Evolutionary conservation across 2,329 filamentous ascomycete genomes (phyloP).

Genomic region (Ascosphaera apis): DNA sequence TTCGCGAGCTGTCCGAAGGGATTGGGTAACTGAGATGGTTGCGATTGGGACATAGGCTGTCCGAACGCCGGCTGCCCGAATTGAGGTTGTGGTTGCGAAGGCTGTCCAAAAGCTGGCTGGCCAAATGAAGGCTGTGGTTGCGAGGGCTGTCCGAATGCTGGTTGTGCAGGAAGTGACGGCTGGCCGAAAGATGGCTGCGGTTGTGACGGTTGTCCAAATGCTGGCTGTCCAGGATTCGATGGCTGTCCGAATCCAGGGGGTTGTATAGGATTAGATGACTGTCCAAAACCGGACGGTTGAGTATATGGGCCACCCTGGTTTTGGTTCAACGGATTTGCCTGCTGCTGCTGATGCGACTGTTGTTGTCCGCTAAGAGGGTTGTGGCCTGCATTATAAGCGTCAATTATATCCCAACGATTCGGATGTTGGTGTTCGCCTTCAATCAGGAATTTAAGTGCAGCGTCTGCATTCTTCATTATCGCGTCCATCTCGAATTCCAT

Average conservation of each 20-base stretch:
- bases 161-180: constrained; percentile 17
- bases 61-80: too few species aligned
- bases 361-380: constrained; percentile 4
- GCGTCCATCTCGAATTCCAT: constrained; percentile 48
- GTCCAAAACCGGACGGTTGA: constrained; percentile 16
- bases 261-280: constrained; percentile 9
- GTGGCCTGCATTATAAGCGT: constrained; percentile 10
- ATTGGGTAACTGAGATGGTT: too few species aligned
- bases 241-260: constrained; percentile 15
- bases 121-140: constrained; percentile 9
- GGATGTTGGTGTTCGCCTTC: constrained; percentile 47
- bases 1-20: too few species aligned
- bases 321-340: constrained; percentile 1
- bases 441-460: constrained; percentile 47
- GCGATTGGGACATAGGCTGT: too few species aligned
- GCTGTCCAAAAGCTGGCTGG: constrained; percentile 14
- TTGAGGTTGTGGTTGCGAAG: constrained; percentile 6
- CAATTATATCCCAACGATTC: constrained; percentile 40
- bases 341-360: constrained; percentile 12
- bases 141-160: constrained; percentile 14
- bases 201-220: too few species aligned
- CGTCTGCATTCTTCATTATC: constrained; percentile 45
- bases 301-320: too few species aligned
- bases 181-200: constrained; percentile 9
- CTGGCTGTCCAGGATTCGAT: constrained; percentile 1